These are phyloP conservation scores for Apiospora malaysiana DNA, from an alignment of 2,329 filamentous ascomycete genomes.

Conservation along the genomic window DNA sequence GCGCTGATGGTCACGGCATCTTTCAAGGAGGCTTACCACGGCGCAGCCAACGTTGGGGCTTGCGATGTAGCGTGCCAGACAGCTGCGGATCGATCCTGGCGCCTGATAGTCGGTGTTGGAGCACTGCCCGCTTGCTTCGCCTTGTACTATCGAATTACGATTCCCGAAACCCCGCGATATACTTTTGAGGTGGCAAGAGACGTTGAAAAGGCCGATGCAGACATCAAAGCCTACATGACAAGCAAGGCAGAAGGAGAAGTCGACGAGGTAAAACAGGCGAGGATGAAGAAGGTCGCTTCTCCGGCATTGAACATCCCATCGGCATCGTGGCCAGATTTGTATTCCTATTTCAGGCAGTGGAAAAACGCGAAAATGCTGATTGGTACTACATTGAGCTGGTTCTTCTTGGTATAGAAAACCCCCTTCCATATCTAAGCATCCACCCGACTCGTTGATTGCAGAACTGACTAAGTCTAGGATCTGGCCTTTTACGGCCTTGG, in stretches of 20 bases:
- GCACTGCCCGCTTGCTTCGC: slow-evolving; percentile 79
- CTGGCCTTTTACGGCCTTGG: slow-evolving; percentile 72
- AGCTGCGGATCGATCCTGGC: slow-evolving; percentile 82
- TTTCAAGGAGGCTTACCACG: slow-evolving; percentile 61
- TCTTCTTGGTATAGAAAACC: slow-evolving; percentile 64
- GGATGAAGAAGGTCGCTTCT: slow-evolving; percentile 58
- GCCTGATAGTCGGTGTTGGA: slow-evolving; percentile 80
- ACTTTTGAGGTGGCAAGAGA: slow-evolving; percentile 82
- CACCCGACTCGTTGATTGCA: background rate
- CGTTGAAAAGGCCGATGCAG: slow-evolving; percentile 75
- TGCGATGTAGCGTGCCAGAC: slow-evolving; percentile 69
- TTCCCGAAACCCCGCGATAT: slow-evolving; percentile 84
- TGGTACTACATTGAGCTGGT: slow-evolving; percentile 82
- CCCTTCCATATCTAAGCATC: background rate
- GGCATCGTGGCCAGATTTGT: slow-evolving; percentile 73
- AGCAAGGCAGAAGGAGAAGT: slow-evolving; percentile 55
- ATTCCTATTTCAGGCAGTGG: slow-evolving; percentile 71
- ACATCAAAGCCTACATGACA: slow-evolving; percentile 66
- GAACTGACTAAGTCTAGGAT: slow-evolving; percentile 52
- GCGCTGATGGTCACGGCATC: slow-evolving; percentile 71
- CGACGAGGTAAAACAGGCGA: slow-evolving; percentile 54
- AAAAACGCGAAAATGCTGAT: slow-evolving; percentile 73
- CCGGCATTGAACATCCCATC: slow-evolving; percentile 66
- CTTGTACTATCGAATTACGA: slow-evolving; percentile 85
- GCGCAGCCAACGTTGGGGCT: slow-evolving; percentile 44